Evolutionary conservation across 805 yeast species (phyloP).

Genomic region (Candida tallmaniae): DNA sequence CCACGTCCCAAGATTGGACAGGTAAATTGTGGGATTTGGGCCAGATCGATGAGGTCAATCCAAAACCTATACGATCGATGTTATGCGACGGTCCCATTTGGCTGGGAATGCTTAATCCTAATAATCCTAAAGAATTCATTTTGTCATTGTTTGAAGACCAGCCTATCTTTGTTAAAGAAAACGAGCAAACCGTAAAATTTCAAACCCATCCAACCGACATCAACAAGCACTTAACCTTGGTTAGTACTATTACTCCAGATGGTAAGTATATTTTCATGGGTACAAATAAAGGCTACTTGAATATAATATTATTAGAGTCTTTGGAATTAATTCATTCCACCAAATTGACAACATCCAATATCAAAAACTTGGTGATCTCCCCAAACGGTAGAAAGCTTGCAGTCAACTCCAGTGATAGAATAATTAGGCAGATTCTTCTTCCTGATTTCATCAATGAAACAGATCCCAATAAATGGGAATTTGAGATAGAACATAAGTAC

Average conservation of each 20-base stretch:
- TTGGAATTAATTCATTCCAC: slow-evolving; percentile 41
- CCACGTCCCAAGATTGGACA: slow-evolving; percentile 79
- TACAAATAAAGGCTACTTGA: slow-evolving; percentile 75
- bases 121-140: slow-evolving; percentile 41
- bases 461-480: slow-evolving; percentile 37
- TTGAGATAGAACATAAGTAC: slow-evolving; percentile 74
- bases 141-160: slow-evolving; percentile 64
- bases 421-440: slow-evolving; percentile 57
- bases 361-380: slow-evolving; percentile 62
- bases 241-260: slow-evolving; percentile 45
- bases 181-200: slow-evolving; percentile 15
- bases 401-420: slow-evolving; percentile 72
- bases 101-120: slow-evolving; percentile 59
- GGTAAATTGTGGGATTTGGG: slow-evolving; percentile 76
- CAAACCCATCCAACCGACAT: slow-evolving; percentile 15
- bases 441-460: slow-evolving; percentile 36
- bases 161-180: slow-evolving; percentile 48
- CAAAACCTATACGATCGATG: slow-evolving; percentile 37
- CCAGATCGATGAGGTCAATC: slow-evolving; percentile 18
- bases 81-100: slow-evolving; percentile 70
- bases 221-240: slow-evolving; percentile 45
- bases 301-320: slow-evolving; percentile 35
- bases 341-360: slow-evolving; percentile 63
- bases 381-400: slow-evolving; percentile 59
- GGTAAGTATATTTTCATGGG: slow-evolving; percentile 66